A percentile compares a stretch with the other conserved stretches of the same genome.
Conservation (phyloP, 352 stramenopile species). For the Phytopythium helicoides region DNA sequence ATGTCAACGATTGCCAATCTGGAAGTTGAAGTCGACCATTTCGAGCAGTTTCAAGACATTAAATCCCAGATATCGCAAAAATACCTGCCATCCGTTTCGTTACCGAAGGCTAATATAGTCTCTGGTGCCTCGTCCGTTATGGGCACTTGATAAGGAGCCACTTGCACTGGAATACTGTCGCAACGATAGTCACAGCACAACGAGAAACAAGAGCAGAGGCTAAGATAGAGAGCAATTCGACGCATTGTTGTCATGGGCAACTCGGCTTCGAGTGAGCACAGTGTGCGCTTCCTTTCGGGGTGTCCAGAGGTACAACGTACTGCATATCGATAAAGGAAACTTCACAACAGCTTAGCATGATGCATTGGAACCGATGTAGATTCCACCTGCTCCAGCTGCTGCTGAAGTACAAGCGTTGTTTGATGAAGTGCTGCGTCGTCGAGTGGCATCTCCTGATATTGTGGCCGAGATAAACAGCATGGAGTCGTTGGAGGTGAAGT, state of each 20-base stretch:
- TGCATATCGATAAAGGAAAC: neutral
- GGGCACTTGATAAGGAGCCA: too few relatives aligned
- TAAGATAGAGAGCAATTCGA: neutral
- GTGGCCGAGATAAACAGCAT: conserved; percentile 37
- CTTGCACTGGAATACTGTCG: too few relatives aligned
- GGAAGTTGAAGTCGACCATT: too few relatives aligned
- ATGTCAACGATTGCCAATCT: too few relatives aligned
- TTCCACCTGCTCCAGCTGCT: conserved; percentile 36
- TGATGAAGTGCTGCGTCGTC: conserved; percentile 35
- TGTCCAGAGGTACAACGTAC: conserved; percentile 42
- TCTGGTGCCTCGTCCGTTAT: too few relatives aligned
- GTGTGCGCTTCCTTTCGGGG: conserved; percentile 50
- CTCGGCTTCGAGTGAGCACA: conserved; percentile 25
- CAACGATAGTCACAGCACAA: neutral
- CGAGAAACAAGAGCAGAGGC: neutral
- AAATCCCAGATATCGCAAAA: too few relatives aligned
- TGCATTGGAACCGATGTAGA: conserved; percentile 19
- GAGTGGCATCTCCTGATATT: conserved; percentile 20
- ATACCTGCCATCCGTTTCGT: too few relatives aligned
- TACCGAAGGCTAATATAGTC: too few relatives aligned
- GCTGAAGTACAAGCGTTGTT: conserved; percentile 43
- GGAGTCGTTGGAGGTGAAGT: conserved; percentile 60
- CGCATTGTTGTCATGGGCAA: conserved; percentile 45
- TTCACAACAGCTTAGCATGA: neutral
- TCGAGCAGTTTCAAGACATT: too few relatives aligned